Conservation (phyloP, 768 basidiomycete genomes). For the Obba rivulosa region DNA sequence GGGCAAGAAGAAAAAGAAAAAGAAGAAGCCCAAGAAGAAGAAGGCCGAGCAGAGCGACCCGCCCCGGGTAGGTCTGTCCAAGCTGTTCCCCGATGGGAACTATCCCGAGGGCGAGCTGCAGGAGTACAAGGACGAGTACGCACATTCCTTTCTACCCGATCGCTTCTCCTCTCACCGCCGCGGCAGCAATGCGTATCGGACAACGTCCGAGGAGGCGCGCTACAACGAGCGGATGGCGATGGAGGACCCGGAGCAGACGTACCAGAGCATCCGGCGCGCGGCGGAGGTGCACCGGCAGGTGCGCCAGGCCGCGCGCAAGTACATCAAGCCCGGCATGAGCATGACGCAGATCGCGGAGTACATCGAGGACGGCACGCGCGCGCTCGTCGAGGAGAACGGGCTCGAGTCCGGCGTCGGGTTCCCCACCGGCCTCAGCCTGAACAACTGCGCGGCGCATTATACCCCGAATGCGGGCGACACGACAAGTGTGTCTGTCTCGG, state of each 20-base stretch:
- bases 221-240: slow-evolving; percentile 72
- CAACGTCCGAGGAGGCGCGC: slow-evolving; percentile 86
- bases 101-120: slow-evolving; percentile 92
- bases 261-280: slow-evolving; percentile 84
- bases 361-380: slow-evolving; percentile 89
- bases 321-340: slow-evolving; percentile 87
- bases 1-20: slow-evolving; percentile 84
- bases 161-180: background rate
- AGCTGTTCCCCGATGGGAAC: slow-evolving; percentile 79
- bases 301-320: slow-evolving; percentile 71
- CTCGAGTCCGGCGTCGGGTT: slow-evolving; percentile 87
- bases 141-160: slow-evolving; percentile 12
- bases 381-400: slow-evolving; percentile 88
- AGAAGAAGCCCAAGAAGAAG: slow-evolving; percentile 88
- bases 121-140: slow-evolving; percentile 89
- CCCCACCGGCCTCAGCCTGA: slow-evolving; percentile 91
- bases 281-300: slow-evolving; percentile 97
- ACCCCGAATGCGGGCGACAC: slow-evolving; percentile 93
- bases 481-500: slow-evolving; percentile 43
- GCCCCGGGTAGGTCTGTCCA: slow-evolving; percentile 82
- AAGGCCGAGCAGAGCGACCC: slow-evolving; percentile 81
- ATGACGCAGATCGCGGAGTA: slow-evolving; percentile 92
- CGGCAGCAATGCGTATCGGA: slow-evolving; percentile 80
- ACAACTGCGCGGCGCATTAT: slow-evolving; percentile 95
- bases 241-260: slow-evolving; percentile 80